Evolutionary conservation across 768 basidiomycete species (phyloP), one percentile per base, ranked within the genome.

Genomic region (Chalciporus pseudorubinellus): DNA sequence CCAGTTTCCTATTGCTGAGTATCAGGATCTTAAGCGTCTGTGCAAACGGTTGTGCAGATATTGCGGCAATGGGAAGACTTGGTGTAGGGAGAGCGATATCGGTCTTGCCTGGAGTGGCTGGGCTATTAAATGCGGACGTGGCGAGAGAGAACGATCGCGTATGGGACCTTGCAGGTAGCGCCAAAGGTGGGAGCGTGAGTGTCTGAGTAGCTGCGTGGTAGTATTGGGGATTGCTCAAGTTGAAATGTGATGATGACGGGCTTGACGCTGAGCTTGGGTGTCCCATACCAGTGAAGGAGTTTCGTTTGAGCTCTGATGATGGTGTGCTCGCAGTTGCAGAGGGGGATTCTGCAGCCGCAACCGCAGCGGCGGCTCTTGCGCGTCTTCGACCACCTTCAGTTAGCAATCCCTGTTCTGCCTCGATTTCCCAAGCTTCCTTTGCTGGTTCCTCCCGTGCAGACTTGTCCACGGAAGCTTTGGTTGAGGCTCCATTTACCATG

Each of bases 391-490:
- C 87, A 18, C 87, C 89, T 59, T 90, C 90, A 0, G 87, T 87
- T 26, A 85, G 62, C 43, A 90, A 63, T 1, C 87, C 87, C 52
- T 83, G 83, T 60, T 90, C 87, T 1, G 85, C 86, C 52, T 89
- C 87, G 26, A 87, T 75, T 57, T 91, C 89, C 88, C 88, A 90
- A n/a, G 75, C 64, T 60, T 90, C 89, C 60, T 87, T 89, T 11
- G 73, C 60, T 0, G 76, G 66, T 39, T 72, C 76, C 45, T 61
- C 50, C 24, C 18, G 51, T 16, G 46, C n/a, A 34, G 28, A 9
- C 42, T 33, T 9, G 48, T 51, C 40, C n/a, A 16, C 6, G 12
- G 34, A n/a, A 24, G 28, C 21, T 38, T 53, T 29, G 20, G 34
- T 41, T 24, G 50, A n/a, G 16, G 36, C 44, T 11, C 47, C 51